Evolutionary conservation across 1,284 basidiomycete species (phyloP), one percentile per base, ranked within the genome.

Genomic region (Meira nashicola): DNA sequence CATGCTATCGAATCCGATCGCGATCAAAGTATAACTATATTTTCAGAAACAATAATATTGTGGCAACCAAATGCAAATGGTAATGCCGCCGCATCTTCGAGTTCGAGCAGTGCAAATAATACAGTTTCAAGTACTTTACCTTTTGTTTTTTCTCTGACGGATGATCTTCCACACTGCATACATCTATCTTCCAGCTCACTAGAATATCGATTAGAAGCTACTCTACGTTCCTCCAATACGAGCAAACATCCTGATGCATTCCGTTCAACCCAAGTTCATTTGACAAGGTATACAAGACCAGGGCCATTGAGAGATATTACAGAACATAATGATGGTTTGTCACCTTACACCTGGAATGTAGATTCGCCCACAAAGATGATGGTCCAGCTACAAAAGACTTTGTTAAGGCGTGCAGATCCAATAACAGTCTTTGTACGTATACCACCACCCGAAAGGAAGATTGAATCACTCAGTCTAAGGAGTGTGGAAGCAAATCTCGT

Each of bases 161-260:
- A 60, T 12, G 73, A 78, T 25, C 60, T 77, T 25, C 76, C 74
- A 15, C 76, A 78, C 52, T 78, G 76, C 58, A 61, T 76, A 14
- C 76, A 78, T 54, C 60, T 71, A 1, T 62, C 62, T 17, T 25
- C 60, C 19, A 68, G 71, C 63, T 64, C 62, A 9, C 59, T 78
- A 14, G 55, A 63, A 3, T 78, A 78, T 49, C 48, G 41, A 23
- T 55, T 78, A 52, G 58, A 59, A 7, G 76, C 76, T 1, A 60
- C 39, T 12, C 62, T 78, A 25, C 66, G 64, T 51, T 60, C 63
- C 40, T 15, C 51, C 15, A 44, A 66, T 10, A 23, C 17, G 6
- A 21, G 17, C 12, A 23, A 14, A 2, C 12, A 14, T 8, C 41
- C 68, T 0, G 15, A 12, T 19, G 56, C 44, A n/a, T 54, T 68